These are phyloP conservation scores for Venturiaceae sp. DNA, from an alignment of 2,329 filamentous ascomycete species.

Conservation along the genomic window DNA sequence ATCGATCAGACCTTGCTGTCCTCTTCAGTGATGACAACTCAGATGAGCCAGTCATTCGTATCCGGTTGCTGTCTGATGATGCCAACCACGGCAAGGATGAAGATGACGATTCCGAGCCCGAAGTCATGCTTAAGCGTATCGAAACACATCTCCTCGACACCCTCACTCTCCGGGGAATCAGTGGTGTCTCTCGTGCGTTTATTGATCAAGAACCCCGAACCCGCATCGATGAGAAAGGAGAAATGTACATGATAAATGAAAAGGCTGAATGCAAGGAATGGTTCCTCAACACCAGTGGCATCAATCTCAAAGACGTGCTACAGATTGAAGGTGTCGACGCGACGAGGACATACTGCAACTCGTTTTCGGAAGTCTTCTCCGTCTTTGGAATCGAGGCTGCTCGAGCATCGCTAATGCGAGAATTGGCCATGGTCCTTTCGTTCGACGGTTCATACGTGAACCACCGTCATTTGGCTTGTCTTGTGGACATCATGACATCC, in stretches of 20 bases:
- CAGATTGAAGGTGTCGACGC: constrained; percentile 82
- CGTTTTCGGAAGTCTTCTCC: constrained; percentile 87
- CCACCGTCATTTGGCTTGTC: constrained; percentile 87
- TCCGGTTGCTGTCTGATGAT: constrained; percentile 61
- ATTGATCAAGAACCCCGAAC: constrained; percentile 72
- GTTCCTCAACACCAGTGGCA: constrained; percentile 93
- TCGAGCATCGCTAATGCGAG: constrained; percentile 74
- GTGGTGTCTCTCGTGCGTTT: constrained; percentile 84
- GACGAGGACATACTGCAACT: constrained; percentile 82
- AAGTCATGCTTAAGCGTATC: constrained; percentile 85
- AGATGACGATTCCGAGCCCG: constrained; percentile 70
- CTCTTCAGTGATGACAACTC: constrained; percentile 98
- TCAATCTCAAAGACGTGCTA: constrained; percentile 74
- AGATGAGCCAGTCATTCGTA: constrained; percentile 86
- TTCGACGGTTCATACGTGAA: constrained; percentile 99
- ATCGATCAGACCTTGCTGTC: constrained; percentile 73
- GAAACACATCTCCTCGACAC: constrained; percentile 88
- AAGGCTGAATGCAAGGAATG: constrained; percentile 76
- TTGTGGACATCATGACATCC: constrained; percentile 97
- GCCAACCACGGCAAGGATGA: constrained; percentile 44
- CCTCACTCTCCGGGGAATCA: constrained; percentile 81
- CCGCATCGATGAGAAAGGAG: constrained; percentile 58
- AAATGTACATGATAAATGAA: constrained; percentile 63
- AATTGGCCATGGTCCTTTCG: constrained; percentile 84
- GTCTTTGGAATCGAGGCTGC: constrained; percentile 96